Evolutionary conservation across 1,139 yeast species (phyloP), one percentile per base, ranked within the genome.

Genomic region (Yamadazyma triangularis): DNA sequence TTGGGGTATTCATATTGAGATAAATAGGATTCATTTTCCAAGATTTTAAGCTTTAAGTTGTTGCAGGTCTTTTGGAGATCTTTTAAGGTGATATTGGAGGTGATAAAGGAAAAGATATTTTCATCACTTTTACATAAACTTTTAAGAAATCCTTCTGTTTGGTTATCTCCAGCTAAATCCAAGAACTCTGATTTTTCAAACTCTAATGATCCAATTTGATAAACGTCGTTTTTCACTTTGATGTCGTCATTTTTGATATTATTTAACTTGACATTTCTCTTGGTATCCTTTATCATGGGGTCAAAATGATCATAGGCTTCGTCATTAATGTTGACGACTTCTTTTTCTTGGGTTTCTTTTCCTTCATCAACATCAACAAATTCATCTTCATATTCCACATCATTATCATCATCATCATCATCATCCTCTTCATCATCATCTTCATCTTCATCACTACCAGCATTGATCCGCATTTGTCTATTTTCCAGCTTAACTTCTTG

Each of bases 191-290:
- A 53, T 42, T 70, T 72, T 44, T 73, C 79, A 51, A 73, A 73
- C 41, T 71, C 78, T 26, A 73, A 50, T 4, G 78, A 70, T 3
- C 79, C 79, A 25, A 73, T 72, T 36, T 70, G 69, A 48, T 70
- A 72, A n/a, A 64, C 63, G 31, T 57, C 59, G 11, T 50, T 48
- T 23, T 51, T 40, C 29, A 44, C 33, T 20, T 31, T 35, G 24
- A 43, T 39, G 26, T 43, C 45, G 4, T 42, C 40, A 25, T 43
- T 41, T 19, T 31, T 38, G 22, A 40, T 15, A 4, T 35, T 36
- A 9, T 28, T 32, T 2, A 33, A 16, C 15, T 32, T 31, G 13
- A 31, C 19, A 22, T 30, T 36, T 15, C 38, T 25, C 13, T 39
- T 35, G 19, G 3, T 14, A 9, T 22, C 11, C 13, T 29, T 25